Conservation (phyloP, 2,329 filamentous ascomycete genomes). For the Neofusicoccum cordaticola region DNA sequence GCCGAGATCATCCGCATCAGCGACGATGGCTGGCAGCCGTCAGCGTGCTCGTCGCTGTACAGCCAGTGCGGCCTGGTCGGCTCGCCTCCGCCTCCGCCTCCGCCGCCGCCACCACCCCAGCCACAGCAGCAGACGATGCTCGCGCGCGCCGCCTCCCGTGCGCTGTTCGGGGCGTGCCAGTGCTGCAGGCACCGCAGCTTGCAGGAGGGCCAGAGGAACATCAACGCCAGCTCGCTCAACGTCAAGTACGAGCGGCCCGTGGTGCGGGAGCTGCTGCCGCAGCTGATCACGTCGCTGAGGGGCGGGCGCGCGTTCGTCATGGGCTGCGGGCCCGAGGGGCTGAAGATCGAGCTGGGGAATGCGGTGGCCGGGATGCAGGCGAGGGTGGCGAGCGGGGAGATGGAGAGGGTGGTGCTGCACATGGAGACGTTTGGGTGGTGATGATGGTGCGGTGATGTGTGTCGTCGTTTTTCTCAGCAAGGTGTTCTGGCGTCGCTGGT, state of each 20-base stretch:
- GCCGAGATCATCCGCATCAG: neutral
- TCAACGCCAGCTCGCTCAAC: neutral
- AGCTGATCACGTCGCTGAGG: neutral
- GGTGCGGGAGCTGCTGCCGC: neutral
- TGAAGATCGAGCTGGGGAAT: neutral
- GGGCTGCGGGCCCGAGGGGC: neutral
- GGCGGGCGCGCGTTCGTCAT: neutral
- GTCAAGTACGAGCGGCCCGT: neutral
- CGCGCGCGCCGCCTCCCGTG: no score
- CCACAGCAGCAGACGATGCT: no score
- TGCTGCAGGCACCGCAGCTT: no score
- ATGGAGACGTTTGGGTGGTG: slow-evolving; percentile 4
- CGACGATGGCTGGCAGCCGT: neutral
- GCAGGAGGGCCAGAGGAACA: no score
- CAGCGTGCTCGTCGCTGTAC: slow-evolving; percentile 4
- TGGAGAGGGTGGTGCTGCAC: neutral
- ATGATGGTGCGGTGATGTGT: no score
- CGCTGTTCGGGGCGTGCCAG: no score
- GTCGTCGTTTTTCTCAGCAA: no score
- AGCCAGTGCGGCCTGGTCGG: neutral
- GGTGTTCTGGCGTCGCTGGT: no score
- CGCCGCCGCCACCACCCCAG: no score
- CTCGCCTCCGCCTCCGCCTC: no score
- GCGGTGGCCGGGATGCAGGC: neutral
- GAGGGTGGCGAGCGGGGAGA: neutral